A percentile compares a stretch with the other conserved stretches of the same genome.
Conservation (phyloP, 306 rosid species). For the Leucaena leucocephala region DNA sequence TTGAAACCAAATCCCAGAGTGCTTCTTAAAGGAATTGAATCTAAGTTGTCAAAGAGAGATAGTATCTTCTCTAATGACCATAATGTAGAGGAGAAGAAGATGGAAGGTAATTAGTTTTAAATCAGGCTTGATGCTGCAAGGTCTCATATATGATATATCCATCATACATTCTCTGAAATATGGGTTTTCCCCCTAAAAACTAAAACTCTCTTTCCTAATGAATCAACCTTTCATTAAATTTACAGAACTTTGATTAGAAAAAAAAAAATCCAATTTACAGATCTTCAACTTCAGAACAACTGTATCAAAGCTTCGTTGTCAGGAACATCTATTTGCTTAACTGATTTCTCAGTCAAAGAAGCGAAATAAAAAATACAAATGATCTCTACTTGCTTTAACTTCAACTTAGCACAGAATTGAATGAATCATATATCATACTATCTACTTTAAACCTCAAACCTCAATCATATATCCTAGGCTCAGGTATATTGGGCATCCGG, state of each 20-base stretch:
- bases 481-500: too few relatives aligned
- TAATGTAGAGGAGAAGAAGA: too few relatives aligned
- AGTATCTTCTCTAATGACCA: too few relatives aligned
- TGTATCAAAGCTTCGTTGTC: neutral
- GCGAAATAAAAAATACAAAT: neutral
- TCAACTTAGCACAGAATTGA: neutral
- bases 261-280: too few relatives aligned
- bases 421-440: slow-evolving; percentile 3
- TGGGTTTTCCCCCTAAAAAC: neutral
- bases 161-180: too few relatives aligned
- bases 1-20: too few relatives aligned
- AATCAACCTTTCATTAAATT: neutral
- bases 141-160: too few relatives aligned
- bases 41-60: too few relatives aligned
- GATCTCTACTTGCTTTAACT: slow-evolving; percentile 20
- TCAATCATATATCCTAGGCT: too few relatives aligned
- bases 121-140: too few relatives aligned
- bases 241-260: neutral
- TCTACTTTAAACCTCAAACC: neutral
- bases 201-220: neutral
- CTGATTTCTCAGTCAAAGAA: neutral
- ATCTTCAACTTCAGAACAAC: neutral
- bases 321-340: neutral
- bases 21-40: too few relatives aligned
- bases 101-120: too few relatives aligned